Evolutionary conservation across 2,329 filamentous ascomycete genomes (phyloP).

Genomic region (Ascochyta koolunga): DNA sequence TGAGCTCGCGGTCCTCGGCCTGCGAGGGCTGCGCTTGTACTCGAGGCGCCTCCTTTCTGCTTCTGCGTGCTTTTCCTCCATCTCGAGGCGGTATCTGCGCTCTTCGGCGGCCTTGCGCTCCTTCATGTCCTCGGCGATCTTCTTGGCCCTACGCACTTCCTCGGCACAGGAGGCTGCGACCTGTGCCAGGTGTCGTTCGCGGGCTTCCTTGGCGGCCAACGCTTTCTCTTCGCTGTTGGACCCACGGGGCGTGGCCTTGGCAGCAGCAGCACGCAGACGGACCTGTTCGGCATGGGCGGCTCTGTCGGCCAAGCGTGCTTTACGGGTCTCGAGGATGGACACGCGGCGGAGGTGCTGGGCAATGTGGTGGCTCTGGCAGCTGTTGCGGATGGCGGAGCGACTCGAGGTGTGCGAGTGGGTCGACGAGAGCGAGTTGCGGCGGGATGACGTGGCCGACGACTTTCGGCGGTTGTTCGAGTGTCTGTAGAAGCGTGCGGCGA

Average conservation of each 20-base stretch:
- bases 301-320: constrained; percentile 77
- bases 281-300: constrained; percentile 86
- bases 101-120: constrained; percentile 79
- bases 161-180: constrained; percentile 82
- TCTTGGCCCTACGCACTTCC: constrained; percentile 82
- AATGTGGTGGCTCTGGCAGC: constrained; percentile 75
- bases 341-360: constrained; percentile 80
- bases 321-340: constrained; percentile 80
- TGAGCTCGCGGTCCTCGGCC: constrained; percentile 63
- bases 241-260: constrained; percentile 71
- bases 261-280: constrained; percentile 73
- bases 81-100: constrained; percentile 71
- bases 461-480: constrained; percentile 70
- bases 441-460: constrained; percentile 77
- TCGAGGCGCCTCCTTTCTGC: constrained; percentile 71
- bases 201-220: constrained; percentile 75
- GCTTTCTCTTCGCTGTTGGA: constrained; percentile 76
- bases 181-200: constrained; percentile 80
- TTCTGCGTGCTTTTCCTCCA: constrained; percentile 80
- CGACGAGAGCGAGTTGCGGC: constrained; percentile 80
- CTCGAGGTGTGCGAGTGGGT: constrained; percentile 73
- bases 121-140: constrained; percentile 81
- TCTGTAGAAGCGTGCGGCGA: constrained; percentile 78
- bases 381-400: constrained; percentile 57
- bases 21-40: constrained; percentile 61